Percentiles rank a stretch among this genome's conserved stretches.
These are phyloP conservation scores for Wakefieldia striispora DNA, from an alignment of 768 basidiomycete species.

Conservation along the genomic window DNA sequence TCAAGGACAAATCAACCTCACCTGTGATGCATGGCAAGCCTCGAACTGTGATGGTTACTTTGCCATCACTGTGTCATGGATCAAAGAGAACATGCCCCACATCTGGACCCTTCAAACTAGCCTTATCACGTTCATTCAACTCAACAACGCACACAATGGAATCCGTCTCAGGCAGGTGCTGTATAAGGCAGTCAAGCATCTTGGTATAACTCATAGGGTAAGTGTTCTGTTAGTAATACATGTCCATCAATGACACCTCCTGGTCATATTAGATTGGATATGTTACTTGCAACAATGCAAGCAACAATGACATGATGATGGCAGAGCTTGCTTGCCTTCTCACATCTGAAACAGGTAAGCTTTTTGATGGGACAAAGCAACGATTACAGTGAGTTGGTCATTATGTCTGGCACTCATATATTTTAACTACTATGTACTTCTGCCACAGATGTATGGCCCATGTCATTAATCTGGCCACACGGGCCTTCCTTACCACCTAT, in stretches of 20 bases:
- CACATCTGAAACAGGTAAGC: too few relatives aligned
- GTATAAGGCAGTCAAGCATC: constrained; percentile 33
- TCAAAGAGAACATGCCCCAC: neutral
- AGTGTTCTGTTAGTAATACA: constrained; percentile 3
- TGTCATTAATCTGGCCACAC: neutral
- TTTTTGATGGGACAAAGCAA: too few relatives aligned
- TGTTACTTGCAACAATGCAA: neutral
- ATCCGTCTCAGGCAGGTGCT: constrained; percentile 23
- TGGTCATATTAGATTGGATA: neutral
- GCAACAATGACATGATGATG: neutral
- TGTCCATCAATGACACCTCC: too few relatives aligned
- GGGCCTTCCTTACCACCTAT: neutral
- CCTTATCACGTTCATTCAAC: constrained; percentile 34
- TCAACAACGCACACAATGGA: constrained; percentile 41
- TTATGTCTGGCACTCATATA: too few relatives aligned
- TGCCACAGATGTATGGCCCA: neutral
- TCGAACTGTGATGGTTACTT: constrained; percentile 38
- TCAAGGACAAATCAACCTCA: constrained; percentile 26
- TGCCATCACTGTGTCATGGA: constrained; percentile 31
- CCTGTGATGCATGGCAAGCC: constrained; percentile 43
- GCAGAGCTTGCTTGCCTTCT: too few relatives aligned
- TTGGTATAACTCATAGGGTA: constrained; percentile 33
- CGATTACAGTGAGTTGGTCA: neutral
- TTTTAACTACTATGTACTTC: too few relatives aligned
- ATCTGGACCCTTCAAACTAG: constrained; percentile 32